Evolutionary conservation across 2,329 filamentous ascomycete genomes (phyloP).

Genomic region (Aphanoascus verrucosus): DNA sequence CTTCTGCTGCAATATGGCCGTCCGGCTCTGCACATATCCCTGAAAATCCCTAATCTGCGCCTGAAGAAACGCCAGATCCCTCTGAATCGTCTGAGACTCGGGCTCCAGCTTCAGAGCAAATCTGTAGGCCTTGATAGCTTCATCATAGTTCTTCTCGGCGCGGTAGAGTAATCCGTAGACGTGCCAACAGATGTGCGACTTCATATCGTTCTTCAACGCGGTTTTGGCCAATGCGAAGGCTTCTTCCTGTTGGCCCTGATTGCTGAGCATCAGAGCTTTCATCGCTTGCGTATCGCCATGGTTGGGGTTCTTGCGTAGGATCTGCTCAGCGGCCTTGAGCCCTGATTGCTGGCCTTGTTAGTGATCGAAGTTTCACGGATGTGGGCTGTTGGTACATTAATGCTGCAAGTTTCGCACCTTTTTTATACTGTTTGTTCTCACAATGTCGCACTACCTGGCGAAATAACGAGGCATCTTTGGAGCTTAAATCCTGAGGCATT

Average conservation of each 20-base stretch:
- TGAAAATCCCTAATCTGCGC: constrained; percentile 93
- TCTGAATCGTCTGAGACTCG: constrained; percentile 86
- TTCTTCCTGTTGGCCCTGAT: constrained; percentile 82
- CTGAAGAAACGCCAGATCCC: constrained; percentile 85
- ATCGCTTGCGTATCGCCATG: constrained; percentile 98
- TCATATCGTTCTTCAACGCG: constrained; percentile 92
- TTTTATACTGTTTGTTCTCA: constrained; percentile 98
- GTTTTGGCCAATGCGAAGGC: constrained; percentile 88
- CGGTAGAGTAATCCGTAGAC: constrained; percentile 93
- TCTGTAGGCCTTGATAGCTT: constrained; percentile 98
- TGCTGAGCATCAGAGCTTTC: constrained; percentile 95
- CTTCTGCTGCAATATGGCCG: constrained; percentile 73
- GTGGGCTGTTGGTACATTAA: constrained; percentile 3
- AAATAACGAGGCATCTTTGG: constrained; percentile 91
- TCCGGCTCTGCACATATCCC: constrained; percentile 83
- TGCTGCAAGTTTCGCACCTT: constrained; percentile 40
- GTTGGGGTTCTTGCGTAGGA: constrained; percentile 84
- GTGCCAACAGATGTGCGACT: constrained; percentile 98
- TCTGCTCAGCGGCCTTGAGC: constrained; percentile 90
- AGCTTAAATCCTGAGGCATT: constrained; percentile 42
- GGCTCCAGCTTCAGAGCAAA: constrained; percentile 88
- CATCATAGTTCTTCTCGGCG: constrained; percentile 93
- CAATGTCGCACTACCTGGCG: constrained; percentile 90
- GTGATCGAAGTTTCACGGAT: constrained; percentile 18
- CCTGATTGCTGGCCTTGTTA: constrained; percentile 40